Evolutionary conservation across 345 rosid genomes (phyloP).

Genomic region (Litchi chinensis): DNA sequence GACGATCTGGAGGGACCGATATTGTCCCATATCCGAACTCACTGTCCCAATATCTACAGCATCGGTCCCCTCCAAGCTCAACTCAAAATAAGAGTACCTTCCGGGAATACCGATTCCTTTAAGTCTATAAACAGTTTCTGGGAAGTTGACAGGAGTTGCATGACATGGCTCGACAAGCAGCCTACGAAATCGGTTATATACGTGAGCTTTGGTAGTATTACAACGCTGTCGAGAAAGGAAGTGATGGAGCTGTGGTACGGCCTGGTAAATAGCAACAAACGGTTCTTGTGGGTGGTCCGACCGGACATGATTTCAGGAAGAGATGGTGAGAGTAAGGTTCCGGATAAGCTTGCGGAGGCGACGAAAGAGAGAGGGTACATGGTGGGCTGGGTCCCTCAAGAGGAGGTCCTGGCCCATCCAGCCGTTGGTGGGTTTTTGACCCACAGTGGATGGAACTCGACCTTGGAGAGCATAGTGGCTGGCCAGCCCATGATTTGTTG

Average conservation of each 20-base stretch:
- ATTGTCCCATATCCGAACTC: conserved; percentile 28
- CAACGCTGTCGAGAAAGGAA: conserved; percentile 28
- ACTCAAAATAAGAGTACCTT: conserved; percentile 16
- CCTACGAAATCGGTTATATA: conserved; percentile 47
- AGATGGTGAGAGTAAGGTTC: conserved; percentile 8
- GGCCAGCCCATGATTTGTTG: conserved; percentile 81
- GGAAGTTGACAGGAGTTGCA: conserved; percentile 44
- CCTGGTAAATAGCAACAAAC: conserved; percentile 32
- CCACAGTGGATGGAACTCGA: conserved; percentile 84
- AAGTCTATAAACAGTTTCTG: conserved; percentile 33
- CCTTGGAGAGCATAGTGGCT: conserved; percentile 56
- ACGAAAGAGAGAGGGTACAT: conserved; percentile 39
- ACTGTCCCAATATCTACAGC: conserved; percentile 30
- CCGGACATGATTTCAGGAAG: conserved; percentile 16
- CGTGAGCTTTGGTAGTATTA: conserved; percentile 55
- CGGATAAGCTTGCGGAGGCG: conserved; percentile 32
- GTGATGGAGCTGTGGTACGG: conserved; percentile 54
- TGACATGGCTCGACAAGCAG: conserved; percentile 50
- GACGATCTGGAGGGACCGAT: conserved; percentile 41
- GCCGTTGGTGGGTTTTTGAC: conserved; percentile 67
- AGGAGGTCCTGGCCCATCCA: conserved; percentile 47
- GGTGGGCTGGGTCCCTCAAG: conserved; percentile 46
- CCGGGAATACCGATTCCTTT: not conserved
- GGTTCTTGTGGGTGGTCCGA: conserved; percentile 58
- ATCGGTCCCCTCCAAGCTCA: conserved; percentile 44